These are phyloP conservation scores for Mortierella alpina DNA, from an alignment of 192 early-diverging fungal genomes.

Conservation along the genomic window DNA sequence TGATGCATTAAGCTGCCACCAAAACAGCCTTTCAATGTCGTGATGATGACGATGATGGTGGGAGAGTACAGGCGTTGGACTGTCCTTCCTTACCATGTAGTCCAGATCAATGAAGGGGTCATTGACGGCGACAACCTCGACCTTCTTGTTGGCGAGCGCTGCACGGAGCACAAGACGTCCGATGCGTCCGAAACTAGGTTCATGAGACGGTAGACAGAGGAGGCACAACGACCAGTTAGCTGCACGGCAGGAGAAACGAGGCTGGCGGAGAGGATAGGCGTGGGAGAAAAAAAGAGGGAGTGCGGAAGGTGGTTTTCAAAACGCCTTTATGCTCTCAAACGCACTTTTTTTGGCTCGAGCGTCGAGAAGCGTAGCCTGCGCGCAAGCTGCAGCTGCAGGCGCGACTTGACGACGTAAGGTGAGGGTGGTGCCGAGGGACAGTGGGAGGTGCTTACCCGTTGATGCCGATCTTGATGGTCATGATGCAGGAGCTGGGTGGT, in stretches of 20 bases:
- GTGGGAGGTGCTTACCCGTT: slow-evolving; percentile 34
- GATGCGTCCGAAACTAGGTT: slow-evolving; percentile 91
- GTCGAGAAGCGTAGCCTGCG: no score
- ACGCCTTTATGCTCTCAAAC: background rate
- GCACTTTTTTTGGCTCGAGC: no score
- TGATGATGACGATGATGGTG: background rate
- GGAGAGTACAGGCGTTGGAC: background rate
- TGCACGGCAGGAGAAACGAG: background rate
- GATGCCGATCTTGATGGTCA: slow-evolving; percentile 52
- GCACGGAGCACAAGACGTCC: slow-evolving; percentile 97
- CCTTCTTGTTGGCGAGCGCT: slow-evolving; percentile 74
- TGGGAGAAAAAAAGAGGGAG: background rate
- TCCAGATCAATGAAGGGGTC: slow-evolving; percentile 97
- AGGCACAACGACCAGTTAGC: background rate
- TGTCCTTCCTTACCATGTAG: slow-evolving; percentile 81
- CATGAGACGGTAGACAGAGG: background rate
- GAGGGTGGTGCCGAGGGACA: background rate
- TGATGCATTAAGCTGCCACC: no score
- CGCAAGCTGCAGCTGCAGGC: no score
- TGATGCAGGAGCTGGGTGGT: background rate
- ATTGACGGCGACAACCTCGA: slow-evolving; percentile 92
- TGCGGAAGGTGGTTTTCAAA: background rate
- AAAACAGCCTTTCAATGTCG: background rate
- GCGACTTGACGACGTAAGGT: slow-evolving; percentile 2
- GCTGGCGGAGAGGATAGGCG: background rate